A percentile compares a stretch with the other conserved stretches of the same genome.
Conservation (phyloP, 2,329 filamentous ascomycete genomes). For the Apiospora phragmitis region DNA sequence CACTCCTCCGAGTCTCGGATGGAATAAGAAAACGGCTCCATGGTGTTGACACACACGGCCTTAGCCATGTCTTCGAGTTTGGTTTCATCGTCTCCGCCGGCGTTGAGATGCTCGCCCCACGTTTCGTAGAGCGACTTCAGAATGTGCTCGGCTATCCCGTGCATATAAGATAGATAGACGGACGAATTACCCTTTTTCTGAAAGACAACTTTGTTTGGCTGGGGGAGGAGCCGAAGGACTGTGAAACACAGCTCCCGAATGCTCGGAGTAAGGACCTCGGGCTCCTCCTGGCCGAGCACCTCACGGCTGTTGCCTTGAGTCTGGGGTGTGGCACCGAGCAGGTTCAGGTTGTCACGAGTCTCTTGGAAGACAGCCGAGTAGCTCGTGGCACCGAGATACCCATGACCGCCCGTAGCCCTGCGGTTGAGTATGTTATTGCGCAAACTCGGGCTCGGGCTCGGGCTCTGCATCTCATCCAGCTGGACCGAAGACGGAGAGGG, state of each 20-base stretch:
- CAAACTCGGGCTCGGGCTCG: constrained; percentile 19
- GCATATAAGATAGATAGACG: constrained; percentile 34
- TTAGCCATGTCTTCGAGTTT: constrained; percentile 38
- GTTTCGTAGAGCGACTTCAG: constrained; percentile 32
- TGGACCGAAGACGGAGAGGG: constrained; percentile 10
- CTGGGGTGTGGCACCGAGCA: neutral
- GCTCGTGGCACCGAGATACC: constrained; percentile 48
- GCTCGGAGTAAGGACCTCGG: constrained; percentile 20
- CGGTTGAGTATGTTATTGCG: constrained; percentile 13
- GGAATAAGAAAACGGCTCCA: constrained; percentile 35
- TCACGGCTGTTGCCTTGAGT: constrained; percentile 13
- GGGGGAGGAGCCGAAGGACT: constrained; percentile 39
- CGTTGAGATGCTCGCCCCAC: constrained; percentile 31
- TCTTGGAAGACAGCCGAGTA: constrained; percentile 37
- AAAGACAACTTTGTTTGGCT: constrained; percentile 21
- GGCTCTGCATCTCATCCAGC: constrained; percentile 16
- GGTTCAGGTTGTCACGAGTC: neutral
- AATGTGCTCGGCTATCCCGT: constrained; percentile 28
- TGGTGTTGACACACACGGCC: constrained; percentile 39
- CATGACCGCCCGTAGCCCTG: constrained; percentile 23
- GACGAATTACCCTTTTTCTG: neutral
- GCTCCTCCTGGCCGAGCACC: neutral
- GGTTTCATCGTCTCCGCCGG: constrained; percentile 22
- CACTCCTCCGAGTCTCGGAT: constrained; percentile 36
- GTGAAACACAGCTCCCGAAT: constrained; percentile 38